Percentiles rank a stretch among this genome's conserved stretches.
Evolutionary conservation across 2,329 filamentous ascomycete species (phyloP).

Genomic region (Emmonsiellopsis sp.): DNA sequence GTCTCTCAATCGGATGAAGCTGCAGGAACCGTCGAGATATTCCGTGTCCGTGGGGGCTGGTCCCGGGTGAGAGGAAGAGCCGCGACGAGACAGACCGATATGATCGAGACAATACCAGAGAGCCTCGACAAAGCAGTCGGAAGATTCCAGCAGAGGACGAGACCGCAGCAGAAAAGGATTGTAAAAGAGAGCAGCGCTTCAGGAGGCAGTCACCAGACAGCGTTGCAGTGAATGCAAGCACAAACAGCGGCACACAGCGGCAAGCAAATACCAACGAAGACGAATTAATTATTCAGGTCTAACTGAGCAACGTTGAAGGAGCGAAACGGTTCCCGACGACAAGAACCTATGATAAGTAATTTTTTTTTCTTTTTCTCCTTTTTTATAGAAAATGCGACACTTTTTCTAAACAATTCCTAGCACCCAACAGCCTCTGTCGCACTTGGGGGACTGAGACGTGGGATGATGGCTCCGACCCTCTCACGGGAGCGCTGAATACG

Average conservation of each 20-base stretch:
- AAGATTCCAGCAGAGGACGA: neutral
- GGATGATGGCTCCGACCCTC: too few relatives aligned
- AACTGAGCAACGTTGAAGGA: too few relatives aligned
- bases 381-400: neutral
- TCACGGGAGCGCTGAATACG: neutral
- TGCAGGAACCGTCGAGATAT: too few relatives aligned
- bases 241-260: neutral
- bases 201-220: neutral
- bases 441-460: neutral
- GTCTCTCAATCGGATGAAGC: too few relatives aligned
- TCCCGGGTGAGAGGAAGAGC: neutral
- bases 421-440: neutral
- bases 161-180: neutral
- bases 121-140: constrained; percentile 5
- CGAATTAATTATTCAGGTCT: too few relatives aligned
- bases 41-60: too few relatives aligned
- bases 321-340: too few relatives aligned
- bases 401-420: neutral
- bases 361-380: constrained; percentile 1
- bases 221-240: neutral
- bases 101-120: constrained; percentile 8
- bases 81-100: neutral
- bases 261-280: neutral
- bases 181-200: neutral
- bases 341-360: constrained; percentile 1